A percentile compares a stretch with the other conserved stretches of the same genome.
These are phyloP conservation scores for Aspergillus conjunctus DNA, from an alignment of 495 filamentous ascomycete genomes.

Conservation along the genomic window DNA sequence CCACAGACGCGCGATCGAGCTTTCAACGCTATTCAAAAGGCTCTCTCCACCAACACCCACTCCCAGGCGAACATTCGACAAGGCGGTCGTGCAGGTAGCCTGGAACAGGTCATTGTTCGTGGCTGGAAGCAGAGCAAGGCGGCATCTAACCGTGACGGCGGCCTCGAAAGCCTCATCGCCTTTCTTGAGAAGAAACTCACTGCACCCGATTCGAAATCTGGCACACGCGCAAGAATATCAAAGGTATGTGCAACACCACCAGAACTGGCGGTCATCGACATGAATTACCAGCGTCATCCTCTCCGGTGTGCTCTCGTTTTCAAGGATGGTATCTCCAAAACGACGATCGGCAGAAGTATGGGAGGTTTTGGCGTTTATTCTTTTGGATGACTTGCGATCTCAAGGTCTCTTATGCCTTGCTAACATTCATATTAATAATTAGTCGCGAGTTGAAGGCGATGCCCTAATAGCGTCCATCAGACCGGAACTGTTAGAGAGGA, in stretches of 20 bases:
- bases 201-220: conserved; percentile 49
- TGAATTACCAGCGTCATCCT: conserved; percentile 53
- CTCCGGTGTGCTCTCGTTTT: conserved; percentile 58
- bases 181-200: conserved; percentile 84
- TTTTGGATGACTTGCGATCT: conserved; percentile 51
- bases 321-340: conserved; percentile 58
- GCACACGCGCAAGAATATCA: conserved; percentile 65
- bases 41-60: conserved; percentile 39
- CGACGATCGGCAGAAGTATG: conserved; percentile 53
- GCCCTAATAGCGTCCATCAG: conserved; percentile 66
- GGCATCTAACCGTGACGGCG: conserved; percentile 66
- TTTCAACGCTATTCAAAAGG: conserved; percentile 44
- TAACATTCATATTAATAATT: conserved; percentile 57
- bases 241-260: conserved; percentile 75
- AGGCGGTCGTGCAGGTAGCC: conserved; percentile 22
- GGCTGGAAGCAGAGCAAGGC: conserved; percentile 81
- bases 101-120: conserved; percentile 56
- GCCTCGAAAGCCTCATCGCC: conserved; percentile 65
- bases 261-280: conserved; percentile 52
- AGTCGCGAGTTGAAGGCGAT: conserved; percentile 73
- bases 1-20: conserved; percentile 33
- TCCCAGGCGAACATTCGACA: conserved; percentile 47
- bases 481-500: conserved; percentile 59
- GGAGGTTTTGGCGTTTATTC: conserved; percentile 37
- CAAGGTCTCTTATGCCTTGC: conserved; percentile 62